Evolutionary conservation across 345 rosid species (phyloP).

Genomic region (Clarkia xantiana): DNA sequence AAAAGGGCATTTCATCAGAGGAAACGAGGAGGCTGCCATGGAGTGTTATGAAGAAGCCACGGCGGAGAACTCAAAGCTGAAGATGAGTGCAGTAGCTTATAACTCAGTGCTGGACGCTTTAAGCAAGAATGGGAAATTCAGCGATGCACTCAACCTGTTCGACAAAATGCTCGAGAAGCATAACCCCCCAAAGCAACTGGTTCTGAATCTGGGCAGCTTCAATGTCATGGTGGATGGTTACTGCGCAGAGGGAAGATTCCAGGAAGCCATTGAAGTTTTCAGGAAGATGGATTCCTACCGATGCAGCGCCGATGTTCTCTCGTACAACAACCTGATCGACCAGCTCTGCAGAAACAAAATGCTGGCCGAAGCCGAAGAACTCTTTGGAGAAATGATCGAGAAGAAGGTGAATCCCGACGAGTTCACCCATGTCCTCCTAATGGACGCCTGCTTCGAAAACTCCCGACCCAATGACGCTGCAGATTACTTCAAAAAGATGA

Average conservation of each 20-base stretch:
- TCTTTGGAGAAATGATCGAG: constrained; percentile 62
- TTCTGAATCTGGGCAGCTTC: constrained; percentile 71
- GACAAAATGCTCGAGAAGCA: constrained; percentile 51
- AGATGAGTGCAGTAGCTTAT: constrained; percentile 52
- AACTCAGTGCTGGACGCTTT: constrained; percentile 67
- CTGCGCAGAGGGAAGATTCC: constrained; percentile 45
- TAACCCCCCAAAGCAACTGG: constrained; percentile 46
- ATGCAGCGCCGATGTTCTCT: constrained; percentile 52
- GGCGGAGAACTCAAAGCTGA: constrained; percentile 39
- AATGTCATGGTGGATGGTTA: constrained; percentile 79
- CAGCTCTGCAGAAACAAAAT: constrained; percentile 54
- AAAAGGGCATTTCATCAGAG: constrained; percentile 63
- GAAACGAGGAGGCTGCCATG: constrained; percentile 72
- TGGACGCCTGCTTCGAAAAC: constrained; percentile 66
- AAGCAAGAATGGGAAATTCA: constrained; percentile 56
- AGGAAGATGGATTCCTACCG: constrained; percentile 50
- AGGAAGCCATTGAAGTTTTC: constrained; percentile 55
- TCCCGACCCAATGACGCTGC: constrained; percentile 67
- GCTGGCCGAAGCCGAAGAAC: constrained; percentile 59
- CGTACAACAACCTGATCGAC: constrained; percentile 68
- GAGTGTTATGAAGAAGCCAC: constrained; percentile 47
- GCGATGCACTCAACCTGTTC: constrained; percentile 62
- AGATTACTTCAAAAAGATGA: constrained; percentile 55
- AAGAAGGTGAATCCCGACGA: constrained; percentile 79
- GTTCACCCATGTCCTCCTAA: constrained; percentile 47